Percentiles rank a stretch among this genome's conserved stretches.
Conservation (phyloP, 1,284 basidiomycete genomes). For the Leccinum subrobustum region DNA sequence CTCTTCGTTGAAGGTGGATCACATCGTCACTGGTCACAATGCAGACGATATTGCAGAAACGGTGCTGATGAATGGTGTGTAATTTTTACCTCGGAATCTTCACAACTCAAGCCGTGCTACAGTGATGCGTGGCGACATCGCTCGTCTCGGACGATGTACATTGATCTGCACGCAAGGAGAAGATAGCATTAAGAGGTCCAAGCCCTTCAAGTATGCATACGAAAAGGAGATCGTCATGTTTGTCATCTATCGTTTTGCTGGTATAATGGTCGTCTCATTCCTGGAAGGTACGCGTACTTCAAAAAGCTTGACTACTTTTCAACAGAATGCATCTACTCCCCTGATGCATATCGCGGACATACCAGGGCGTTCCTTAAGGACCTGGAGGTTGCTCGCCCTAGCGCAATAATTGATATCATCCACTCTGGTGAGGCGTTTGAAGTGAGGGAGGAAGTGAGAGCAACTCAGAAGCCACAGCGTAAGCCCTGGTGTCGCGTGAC, state of each 20-base stretch:
- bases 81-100: neutral
- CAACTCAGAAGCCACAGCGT: conserved; percentile 78
- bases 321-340: conserved; percentile 99
- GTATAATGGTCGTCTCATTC: conserved; percentile 3
- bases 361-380: conserved; percentile 94
- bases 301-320: conserved; percentile 99
- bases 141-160: conserved; percentile 91
- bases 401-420: conserved; percentile 96
- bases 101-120: neutral
- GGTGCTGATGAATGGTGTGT: conserved; percentile 95
- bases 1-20: conserved; percentile 85
- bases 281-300: conserved; percentile 91
- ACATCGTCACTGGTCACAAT: conserved; percentile 99
- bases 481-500: conserved; percentile 29
- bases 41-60: conserved; percentile 99
- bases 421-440: conserved; percentile 92
- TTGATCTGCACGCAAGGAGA: conserved; percentile 92
- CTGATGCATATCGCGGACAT: conserved; percentile 96
- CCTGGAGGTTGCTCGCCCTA: conserved; percentile 89
- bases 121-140: conserved; percentile 98
- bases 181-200: conserved; percentile 93
- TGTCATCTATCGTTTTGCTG: conserved; percentile 24
- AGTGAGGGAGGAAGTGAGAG: conserved; percentile 75
- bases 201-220: conserved; percentile 99
- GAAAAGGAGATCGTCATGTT: conserved; percentile 99